Evolutionary conservation across 768 basidiomycete genomes (phyloP), one percentile per base, ranked within the genome.

Genomic region (Nidula microcarpa): DNA sequence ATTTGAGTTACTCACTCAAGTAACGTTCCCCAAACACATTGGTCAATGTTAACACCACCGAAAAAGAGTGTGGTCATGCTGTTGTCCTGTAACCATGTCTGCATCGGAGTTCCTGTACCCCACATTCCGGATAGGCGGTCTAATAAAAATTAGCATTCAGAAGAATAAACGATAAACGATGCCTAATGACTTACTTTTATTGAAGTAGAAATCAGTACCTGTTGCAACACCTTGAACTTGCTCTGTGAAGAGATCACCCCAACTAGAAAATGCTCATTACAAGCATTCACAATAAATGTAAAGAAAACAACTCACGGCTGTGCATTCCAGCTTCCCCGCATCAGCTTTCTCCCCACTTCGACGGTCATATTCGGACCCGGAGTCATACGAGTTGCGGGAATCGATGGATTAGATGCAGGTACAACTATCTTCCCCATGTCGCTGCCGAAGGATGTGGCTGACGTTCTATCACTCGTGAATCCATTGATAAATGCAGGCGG

Each of bases 91-190:
- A 68, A 58, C 60, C 64, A 70, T 1, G 62, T 67, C 47, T 68
- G 66, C 67, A 70, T 65, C 0, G 68, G 68, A 8, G 68, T 70
- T 43, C 62, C 64, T 6, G 67, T 32, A 6, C 68, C 68, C 68
- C 68, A 70, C 67, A 70, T 66, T 23, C 68, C 66, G 7, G 65
- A 67, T 23, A 68, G 50, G 16, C 68, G 65, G 44, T 69, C 68
- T 68, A 33, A 9, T 6, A 39, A 37, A 37, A 14, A 43, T 6
- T 17, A 5, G 7, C 35, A 33, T 32, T 6, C 41, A 13, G 34
- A 43, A n/a, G 17, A 13, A 36, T 5, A 14, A 33, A 13, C 6
- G 33, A 32, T 3, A 51, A 34, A 13, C 41, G 1, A 3, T 8
- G 23, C 17, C 7, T 11, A 17, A 3, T 2, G 17, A 57, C 61